Percentiles rank a stretch among this genome's conserved stretches.
phyloP scores from a whole-genome alignment of 2,329 filamentous ascomycete genomes.

The Paramyrothecium roridum region DNA sequence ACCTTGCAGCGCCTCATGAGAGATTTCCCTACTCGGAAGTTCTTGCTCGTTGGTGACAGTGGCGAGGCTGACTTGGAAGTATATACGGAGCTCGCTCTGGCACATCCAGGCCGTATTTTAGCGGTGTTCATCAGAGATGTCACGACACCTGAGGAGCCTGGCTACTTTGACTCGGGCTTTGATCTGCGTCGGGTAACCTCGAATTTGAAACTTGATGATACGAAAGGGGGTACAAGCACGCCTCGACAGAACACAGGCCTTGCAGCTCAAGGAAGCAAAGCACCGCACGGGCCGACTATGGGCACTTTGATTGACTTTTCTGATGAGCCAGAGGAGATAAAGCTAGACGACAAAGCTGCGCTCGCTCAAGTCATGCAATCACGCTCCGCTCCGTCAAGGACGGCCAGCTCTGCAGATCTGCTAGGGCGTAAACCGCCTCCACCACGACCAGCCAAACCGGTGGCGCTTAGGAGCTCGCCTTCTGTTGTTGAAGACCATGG shows the following conservation, averaged over 20 bases:
- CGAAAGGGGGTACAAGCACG: constrained; percentile 10
- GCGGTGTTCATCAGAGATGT: constrained; percentile 95
- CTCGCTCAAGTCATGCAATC: constrained; percentile 23
- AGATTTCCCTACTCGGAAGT: constrained; percentile 87
- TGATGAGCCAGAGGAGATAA: constrained; percentile 43
- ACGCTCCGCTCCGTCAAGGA: constrained; percentile 8
- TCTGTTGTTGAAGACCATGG: constrained; percentile 23
- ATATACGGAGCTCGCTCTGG: constrained; percentile 87
- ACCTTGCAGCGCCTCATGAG: constrained; percentile 80
- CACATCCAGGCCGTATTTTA: constrained; percentile 77
- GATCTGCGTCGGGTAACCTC: constrained; percentile 22
- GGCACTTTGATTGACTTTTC: constrained; percentile 61
- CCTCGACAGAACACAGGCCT: neutral
- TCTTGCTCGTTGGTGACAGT: constrained; percentile 90
- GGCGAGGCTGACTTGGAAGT: constrained; percentile 96
- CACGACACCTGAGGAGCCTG: constrained; percentile 68
- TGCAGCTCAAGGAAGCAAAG: constrained; percentile 14
- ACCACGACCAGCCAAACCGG: constrained; percentile 56
- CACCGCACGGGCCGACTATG: constrained; percentile 38
- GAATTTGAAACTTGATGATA: constrained; percentile 21
- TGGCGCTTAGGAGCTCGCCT: constrained; percentile 45
- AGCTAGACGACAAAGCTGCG: constrained; percentile 28
- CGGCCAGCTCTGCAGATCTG: constrained; percentile 24
- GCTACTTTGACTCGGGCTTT: constrained; percentile 71
- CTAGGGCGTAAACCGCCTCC: constrained; percentile 38